These are phyloP conservation scores for Tremella yokohamensis DNA, from an alignment of 768 basidiomycete genomes.

Conservation along the genomic window DNA sequence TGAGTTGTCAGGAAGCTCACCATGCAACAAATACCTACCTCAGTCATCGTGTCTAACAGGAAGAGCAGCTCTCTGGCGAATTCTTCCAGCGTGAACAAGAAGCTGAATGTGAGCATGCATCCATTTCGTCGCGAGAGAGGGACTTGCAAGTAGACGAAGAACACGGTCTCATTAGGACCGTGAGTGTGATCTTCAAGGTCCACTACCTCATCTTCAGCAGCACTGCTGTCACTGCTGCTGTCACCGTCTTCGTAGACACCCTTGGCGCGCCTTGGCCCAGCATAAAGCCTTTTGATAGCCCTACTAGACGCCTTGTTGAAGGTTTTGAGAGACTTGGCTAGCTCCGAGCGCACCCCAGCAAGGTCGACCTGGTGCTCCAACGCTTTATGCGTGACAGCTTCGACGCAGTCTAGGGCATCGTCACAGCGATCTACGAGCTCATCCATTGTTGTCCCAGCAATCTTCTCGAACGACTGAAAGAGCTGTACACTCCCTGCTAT, in stretches of 20 bases:
- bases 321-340: conserved; percentile 31
- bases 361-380: conserved; percentile 17
- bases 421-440: conserved; percentile 36
- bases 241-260: conserved; percentile 23
- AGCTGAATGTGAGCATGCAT: conserved; percentile 56
- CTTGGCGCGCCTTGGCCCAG: conserved; percentile 36
- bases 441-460: conserved; percentile 45
- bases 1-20: conserved; percentile 2
- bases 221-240: conserved; percentile 13
- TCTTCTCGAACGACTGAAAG: conserved; percentile 45
- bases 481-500: conserved; percentile 39
- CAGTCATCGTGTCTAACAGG: conserved; percentile 76
- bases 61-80: conserved; percentile 78
- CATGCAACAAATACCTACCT: conserved; percentile 54
- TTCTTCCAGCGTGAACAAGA: conserved; percentile 93
- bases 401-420: conserved; percentile 37
- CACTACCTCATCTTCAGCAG: conserved; percentile 13
- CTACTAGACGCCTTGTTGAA: conserved; percentile 63
- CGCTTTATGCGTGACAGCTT: conserved; percentile 19
- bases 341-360: conserved; percentile 18
- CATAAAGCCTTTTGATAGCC: conserved; percentile 72
- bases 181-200: conserved; percentile 5
- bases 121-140: background rate
- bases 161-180: conserved; percentile 69
- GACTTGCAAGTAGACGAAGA: conserved; percentile 85